These are phyloP conservation scores for Malassezia sp. DNA, from an alignment of 1,284 basidiomycete genomes.

Conservation along the genomic window DNA sequence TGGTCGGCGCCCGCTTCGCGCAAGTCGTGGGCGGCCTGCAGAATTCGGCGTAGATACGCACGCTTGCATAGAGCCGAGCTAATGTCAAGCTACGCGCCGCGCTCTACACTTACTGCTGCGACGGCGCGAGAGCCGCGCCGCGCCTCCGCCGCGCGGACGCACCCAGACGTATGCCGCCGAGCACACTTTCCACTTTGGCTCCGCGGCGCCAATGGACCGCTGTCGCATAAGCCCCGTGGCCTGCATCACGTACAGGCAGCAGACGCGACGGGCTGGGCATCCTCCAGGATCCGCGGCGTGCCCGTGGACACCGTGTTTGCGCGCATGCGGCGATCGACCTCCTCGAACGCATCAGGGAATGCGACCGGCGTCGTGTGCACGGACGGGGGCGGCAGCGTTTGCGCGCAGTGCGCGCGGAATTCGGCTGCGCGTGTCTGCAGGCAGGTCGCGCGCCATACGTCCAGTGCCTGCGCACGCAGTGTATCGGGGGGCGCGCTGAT, in stretches of 20 bases:
- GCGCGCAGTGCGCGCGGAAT: too few relatives aligned
- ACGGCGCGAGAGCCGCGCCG: neutral
- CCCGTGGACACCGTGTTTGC: neutral
- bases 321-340: neutral
- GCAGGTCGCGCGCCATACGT: neutral
- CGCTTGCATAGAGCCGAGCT: conserved; percentile 8
- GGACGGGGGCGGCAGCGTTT: too few relatives aligned
- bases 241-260: conserved; percentile 16
- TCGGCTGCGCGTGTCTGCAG: too few relatives aligned
- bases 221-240: neutral
- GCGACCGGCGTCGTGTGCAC: neutral
- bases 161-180: conserved; percentile 8
- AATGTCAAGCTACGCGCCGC: neutral
- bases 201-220: conserved; percentile 10
- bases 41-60: conserved; percentile 2
- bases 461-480: neutral
- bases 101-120: conserved; percentile 1
- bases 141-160: conserved; percentile 1
- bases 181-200: conserved; percentile 2
- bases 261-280: conserved; percentile 15
- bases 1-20: too few relatives aligned
- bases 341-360: conserved; percentile 6
- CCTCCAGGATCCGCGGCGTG: neutral
- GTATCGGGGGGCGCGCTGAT: neutral
- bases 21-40: too few relatives aligned